Evolutionary conservation across 169 alveolate species (phyloP).

Genomic region (Plasmodium coatneyi): DNA sequence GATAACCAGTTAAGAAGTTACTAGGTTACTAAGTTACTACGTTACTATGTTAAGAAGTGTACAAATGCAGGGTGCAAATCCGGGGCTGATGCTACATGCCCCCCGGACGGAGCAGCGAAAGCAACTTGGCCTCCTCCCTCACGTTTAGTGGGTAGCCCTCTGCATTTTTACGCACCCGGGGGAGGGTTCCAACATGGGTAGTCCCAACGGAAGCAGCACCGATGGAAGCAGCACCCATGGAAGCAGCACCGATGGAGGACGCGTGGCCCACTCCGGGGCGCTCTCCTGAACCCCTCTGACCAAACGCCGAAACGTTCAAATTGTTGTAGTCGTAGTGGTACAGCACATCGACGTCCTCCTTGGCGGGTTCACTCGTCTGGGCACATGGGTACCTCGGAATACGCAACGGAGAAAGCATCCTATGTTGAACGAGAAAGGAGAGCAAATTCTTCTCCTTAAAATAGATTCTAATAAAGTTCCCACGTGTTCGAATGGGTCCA

Average conservation of each 20-base stretch:
- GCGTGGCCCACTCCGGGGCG: neutral
- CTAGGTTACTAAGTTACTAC: no score
- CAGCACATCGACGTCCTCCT: neutral
- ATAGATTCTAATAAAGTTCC: conserved; percentile 18
- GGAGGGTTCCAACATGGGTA: neutral
- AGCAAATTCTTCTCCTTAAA: neutral
- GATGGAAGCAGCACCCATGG: neutral
- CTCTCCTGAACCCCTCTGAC: neutral
- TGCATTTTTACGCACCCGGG: conserved; percentile 5
- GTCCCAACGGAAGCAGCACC: neutral
- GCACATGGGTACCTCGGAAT: conserved; percentile 45
- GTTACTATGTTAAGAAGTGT: no score
- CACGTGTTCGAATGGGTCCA: neutral
- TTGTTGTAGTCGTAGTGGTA: conserved; percentile 60
- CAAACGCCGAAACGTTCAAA: conserved; percentile 32
- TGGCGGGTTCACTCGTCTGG: neutral
- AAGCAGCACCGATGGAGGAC: neutral
- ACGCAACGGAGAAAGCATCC: neutral
- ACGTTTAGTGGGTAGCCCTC: conserved; percentile 37
- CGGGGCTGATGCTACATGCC: neutral
- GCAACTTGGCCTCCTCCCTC: conserved; percentile 22
- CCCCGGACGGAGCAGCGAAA: conserved; percentile 11
- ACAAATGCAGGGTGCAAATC: no score
- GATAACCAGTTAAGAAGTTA: no score
- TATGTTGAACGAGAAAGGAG: neutral